Base-by-base conservation (phyloP, 1,284 basidiomycete genomes). In the Tremellales sp. region DNA sequence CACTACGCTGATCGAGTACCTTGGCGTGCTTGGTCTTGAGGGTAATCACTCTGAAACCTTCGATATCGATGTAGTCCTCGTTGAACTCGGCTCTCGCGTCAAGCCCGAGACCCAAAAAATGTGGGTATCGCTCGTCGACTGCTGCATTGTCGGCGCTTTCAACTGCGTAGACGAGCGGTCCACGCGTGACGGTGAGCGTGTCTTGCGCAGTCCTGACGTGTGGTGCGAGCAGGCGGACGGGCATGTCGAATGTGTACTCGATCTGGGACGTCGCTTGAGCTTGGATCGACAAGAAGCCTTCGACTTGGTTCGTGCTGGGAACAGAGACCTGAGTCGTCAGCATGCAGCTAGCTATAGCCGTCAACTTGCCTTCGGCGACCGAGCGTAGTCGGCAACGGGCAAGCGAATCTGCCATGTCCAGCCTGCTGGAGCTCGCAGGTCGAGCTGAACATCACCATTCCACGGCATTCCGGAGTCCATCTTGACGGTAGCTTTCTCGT, bases 131-230 rank as follows among this genome's bases (percentile, higher is more conserved):
- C 4, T 19, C 15, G 35, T 66, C 62, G 31, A 66, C 42, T 0
- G 36, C 19, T 3, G 43, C 46, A 47, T 68, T 68, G 44, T 66
- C 66, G 33, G 54, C 39, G 11, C 58, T 57, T 46, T 68, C 66
- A 36, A 64, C 66, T 4, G 60, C 57, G 46, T 62, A 68, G 24
- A 65, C 51, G 49, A 68, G 62, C 1, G 66, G 66, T 11, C 66
- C 66, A 17, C 66, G 59, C 27, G 58, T 41, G 35, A 68, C 60
- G 13, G 61, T 63, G 6, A 68, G 24, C 15, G 57, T 63, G 46
- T 65, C 66, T 42, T 61, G 57, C 8, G 49, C 47, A 2, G 62
- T 58, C 23, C 35, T 29, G 6, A 59, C 57, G 46, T 68, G 62
- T 7, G 62, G 51, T 4, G 55, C 46, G 21, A 68, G 55, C 3